A percentile compares a stretch with the other conserved stretches of the same genome.
Evolutionary conservation across 768 basidiomycete genomes (phyloP).

Genomic region (Mycena rebaudengoi): DNA sequence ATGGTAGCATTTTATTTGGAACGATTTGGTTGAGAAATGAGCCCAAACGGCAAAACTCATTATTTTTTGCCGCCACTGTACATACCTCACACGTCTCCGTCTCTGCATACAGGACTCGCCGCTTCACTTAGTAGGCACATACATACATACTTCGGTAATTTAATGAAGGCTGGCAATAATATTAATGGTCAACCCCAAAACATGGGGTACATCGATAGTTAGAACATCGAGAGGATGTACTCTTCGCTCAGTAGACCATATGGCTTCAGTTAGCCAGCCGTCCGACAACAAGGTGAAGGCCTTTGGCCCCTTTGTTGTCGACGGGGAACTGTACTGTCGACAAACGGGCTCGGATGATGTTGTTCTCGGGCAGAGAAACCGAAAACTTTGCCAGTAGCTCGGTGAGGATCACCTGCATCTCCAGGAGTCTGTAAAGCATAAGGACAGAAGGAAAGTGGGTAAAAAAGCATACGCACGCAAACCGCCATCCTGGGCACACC

Average conservation of each 20-base stretch:
- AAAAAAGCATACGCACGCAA: constrained; percentile 14
- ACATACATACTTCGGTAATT: not conserved
- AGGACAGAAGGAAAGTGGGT: not conserved
- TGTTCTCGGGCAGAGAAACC: constrained; percentile 15
- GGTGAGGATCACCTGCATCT: constrained; percentile 14
- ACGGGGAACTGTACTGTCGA: constrained; percentile 8
- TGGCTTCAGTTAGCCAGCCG: constrained; percentile 6
- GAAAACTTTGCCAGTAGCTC: constrained; percentile 9
- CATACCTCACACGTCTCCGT: not conserved
- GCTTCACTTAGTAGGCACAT: not conserved
- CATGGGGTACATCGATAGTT: constrained; percentile 3
- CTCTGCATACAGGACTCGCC: not conserved
- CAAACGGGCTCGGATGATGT: constrained; percentile 2
- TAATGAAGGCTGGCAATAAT: constrained; percentile 3
- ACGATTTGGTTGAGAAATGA: too few species aligned
- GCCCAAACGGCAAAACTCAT: too few species aligned
- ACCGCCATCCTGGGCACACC: constrained; percentile 15
- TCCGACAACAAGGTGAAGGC: constrained; percentile 5
- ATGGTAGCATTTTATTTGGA: too few species aligned
- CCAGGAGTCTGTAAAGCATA: constrained; percentile 10
- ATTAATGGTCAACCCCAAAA: constrained; percentile 6
- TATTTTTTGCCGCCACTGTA: too few species aligned
- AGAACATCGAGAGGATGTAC: constrained; percentile 10
- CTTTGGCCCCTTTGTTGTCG: constrained; percentile 4
- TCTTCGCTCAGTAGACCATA: constrained; percentile 2